Evolutionary conservation across 2,329 filamentous ascomycete species (phyloP), one percentile per base, ranked within the genome.

Genomic region (Apiospora koreana): DNA sequence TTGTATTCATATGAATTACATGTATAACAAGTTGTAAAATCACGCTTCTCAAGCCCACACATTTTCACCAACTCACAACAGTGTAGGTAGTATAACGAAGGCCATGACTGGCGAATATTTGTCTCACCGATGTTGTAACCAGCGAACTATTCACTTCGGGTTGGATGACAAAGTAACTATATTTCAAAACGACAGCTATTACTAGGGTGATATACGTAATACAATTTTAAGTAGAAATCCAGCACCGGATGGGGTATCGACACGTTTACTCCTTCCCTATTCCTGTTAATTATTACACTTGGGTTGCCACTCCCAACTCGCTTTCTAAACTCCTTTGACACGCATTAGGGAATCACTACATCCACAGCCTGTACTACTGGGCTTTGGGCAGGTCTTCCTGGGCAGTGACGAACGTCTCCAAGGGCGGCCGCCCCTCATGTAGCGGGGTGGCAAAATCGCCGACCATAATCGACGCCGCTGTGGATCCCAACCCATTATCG

Each of bases 391-490:
- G 72, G 6, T 83, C 78, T 71, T 87, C 84, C 16, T 79, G 83
- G 1, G 88, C 87, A 2, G 88, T 90, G 25, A 87, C 82, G 72
- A 88, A 90, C 0, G 85, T 85, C 71, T 91, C 88, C 38, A 90
- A 66, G 2, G 73, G 75, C 12, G 77, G 78, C 12, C 77, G 72
- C 31, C 18, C 54, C 68, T 75, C 70, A 14, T 10, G 25, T 21
- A 69, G 64, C 10, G 69, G 64, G 4, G 65, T 67, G 3, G n/a
- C 25, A 8, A 35, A 65, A 23, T 69, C 74, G n/a, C 70, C 69
- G 21, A 68, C 46, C 4, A 68, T 67, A 23, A 73, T 31, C 3
- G 69, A 16, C 7, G 74, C 71, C 21, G 70, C 70, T 31, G 71
- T 16, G 14, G 41, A 45, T 18, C 71, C 69, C 23, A 71, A 62